These are phyloP conservation scores for Akebia trifoliata DNA, from an alignment of 164 flowering plant species.

Conservation along the genomic window DNA sequence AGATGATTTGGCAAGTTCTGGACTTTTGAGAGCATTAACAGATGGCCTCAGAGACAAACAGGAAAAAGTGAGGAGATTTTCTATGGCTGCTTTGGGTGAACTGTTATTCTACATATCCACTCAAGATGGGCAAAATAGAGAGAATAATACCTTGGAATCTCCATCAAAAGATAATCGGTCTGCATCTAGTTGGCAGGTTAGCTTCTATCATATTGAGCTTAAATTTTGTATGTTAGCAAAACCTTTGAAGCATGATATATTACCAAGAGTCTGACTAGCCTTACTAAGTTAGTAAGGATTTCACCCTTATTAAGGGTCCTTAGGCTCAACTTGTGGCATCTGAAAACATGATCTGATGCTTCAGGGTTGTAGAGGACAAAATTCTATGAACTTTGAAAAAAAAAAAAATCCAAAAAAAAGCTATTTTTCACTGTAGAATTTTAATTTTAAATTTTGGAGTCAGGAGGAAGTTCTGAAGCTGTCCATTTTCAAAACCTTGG, in stretches of 20 bases:
- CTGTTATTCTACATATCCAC: slow-evolving; percentile 90
- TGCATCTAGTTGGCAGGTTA: slow-evolving; percentile 90
- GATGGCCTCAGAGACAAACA: slow-evolving; percentile 92
- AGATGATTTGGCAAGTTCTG: slow-evolving; percentile 80
- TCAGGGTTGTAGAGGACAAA: no score
- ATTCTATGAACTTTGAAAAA: no score
- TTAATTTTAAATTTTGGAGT: no score
- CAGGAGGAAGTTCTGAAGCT: no score
- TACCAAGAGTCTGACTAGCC: no score
- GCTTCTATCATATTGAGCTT: slow-evolving; percentile 10
- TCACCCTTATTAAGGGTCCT: no score
- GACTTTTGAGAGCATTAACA: slow-evolving; percentile 76
- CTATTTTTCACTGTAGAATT: no score
- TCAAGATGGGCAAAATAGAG: slow-evolving; percentile 60
- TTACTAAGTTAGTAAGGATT: no score
- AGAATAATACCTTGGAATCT: slow-evolving; percentile 53
- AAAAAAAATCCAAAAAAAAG: no score
- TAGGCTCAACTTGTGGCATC: no score
- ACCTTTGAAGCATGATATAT: background rate
- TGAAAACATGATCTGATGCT: no score
- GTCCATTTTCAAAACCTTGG: no score
- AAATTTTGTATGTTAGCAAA: background rate
- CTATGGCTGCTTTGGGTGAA: slow-evolving; percentile 99
- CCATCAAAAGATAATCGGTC: slow-evolving; percentile 72
- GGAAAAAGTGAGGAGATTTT: slow-evolving; percentile 91